Percentiles rank a stretch among this genome's conserved stretches.
Conservation (phyloP, 129 eudicot genomes). For the Flaveria trinervia region DNA sequence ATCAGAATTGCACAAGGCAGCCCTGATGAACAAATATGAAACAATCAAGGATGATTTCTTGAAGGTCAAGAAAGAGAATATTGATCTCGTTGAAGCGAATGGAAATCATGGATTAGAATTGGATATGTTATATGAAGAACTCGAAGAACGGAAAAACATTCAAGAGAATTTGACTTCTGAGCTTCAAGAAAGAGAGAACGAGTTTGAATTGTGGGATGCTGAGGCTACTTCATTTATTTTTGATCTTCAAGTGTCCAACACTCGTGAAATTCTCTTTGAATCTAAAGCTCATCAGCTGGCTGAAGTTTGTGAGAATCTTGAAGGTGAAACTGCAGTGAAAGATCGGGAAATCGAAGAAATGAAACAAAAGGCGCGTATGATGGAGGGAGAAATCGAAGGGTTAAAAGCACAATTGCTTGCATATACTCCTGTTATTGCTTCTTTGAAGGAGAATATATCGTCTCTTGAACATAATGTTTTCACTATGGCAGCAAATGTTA, state of each 20-base stretch:
- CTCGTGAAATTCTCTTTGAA: constrained; percentile 62
- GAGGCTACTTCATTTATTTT: constrained; percentile 85
- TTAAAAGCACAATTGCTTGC: constrained; percentile 61
- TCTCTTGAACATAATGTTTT: constrained; percentile 60
- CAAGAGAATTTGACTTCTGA: constrained; percentile 61
- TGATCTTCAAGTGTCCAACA: constrained; percentile 74
- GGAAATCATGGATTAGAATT: constrained; percentile 57
- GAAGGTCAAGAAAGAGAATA: constrained; percentile 30
- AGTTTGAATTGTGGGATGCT: constrained; percentile 88
- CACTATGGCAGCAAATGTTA: constrained; percentile 33
- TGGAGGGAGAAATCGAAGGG: constrained; percentile 64
- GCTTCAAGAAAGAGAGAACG: constrained; percentile 67
- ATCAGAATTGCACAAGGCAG: constrained; percentile 45
- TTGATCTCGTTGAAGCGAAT: constrained; percentile 49
- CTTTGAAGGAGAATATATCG: constrained; percentile 55
- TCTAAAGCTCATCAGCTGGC: constrained; percentile 69
- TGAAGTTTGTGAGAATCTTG: constrained; percentile 64
- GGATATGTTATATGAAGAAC: constrained; percentile 52
- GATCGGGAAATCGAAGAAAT: constrained; percentile 61
- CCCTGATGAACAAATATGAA: constrained; percentile 38
- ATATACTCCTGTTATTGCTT: constrained; percentile 55
- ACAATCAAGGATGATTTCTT: constrained; percentile 48
- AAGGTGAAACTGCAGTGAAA: constrained; percentile 58
- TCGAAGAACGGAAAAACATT: constrained; percentile 47
- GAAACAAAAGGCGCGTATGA: constrained; percentile 48